Percentiles rank a stretch among this genome's conserved stretches.
These are phyloP conservation scores for Podila minutissima DNA, from an alignment of 192 early-diverging fungal genomes.

Conservation along the genomic window DNA sequence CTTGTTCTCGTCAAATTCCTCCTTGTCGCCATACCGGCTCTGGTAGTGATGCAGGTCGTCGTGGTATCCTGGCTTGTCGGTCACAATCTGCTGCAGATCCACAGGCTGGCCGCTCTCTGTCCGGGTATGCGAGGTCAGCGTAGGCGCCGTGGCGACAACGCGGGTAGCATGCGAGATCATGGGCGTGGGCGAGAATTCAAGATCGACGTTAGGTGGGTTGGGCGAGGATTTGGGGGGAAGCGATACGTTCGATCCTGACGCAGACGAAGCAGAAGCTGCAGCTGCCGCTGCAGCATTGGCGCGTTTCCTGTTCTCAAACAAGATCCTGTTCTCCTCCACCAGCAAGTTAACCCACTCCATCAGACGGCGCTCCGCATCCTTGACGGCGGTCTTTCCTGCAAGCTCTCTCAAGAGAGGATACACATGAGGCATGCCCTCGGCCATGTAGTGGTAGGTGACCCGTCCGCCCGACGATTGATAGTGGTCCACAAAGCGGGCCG, in stretches of 20 bases:
- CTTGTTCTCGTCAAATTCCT: slow-evolving; percentile 36
- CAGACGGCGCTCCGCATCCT: slow-evolving; percentile 42
- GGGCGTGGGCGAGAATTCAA: slow-evolving; percentile 21
- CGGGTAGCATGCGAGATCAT: slow-evolving; percentile 29
- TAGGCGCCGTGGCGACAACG: slow-evolving; percentile 30
- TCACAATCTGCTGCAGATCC: slow-evolving; percentile 31
- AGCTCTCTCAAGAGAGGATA: slow-evolving; percentile 34
- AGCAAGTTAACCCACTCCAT: slow-evolving; percentile 51
- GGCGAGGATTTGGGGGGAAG: background rate
- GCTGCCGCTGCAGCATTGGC: slow-evolving; percentile 17
- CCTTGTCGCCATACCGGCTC: slow-evolving; percentile 30
- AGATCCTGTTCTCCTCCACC: slow-evolving; percentile 46
- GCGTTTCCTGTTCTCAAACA: slow-evolving; percentile 37
- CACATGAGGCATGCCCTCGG: slow-evolving; percentile 41
- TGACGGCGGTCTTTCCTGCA: slow-evolving; percentile 41
- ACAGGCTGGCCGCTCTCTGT: background rate
- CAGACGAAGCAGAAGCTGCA: background rate
- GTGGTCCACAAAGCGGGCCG: slow-evolving; percentile 43
- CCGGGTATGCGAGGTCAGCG: slow-evolving; percentile 1
- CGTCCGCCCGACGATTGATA: slow-evolving; percentile 35
- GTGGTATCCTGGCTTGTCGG: slow-evolving; percentile 13
- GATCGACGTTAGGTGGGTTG: slow-evolving; percentile 12
- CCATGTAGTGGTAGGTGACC: slow-evolving; percentile 46
- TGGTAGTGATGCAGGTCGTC: background rate
- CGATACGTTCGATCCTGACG: background rate